phyloP scores from a whole-genome alignment of 805 yeast genomes.

The Phaffomyces opuntiae region DNA sequence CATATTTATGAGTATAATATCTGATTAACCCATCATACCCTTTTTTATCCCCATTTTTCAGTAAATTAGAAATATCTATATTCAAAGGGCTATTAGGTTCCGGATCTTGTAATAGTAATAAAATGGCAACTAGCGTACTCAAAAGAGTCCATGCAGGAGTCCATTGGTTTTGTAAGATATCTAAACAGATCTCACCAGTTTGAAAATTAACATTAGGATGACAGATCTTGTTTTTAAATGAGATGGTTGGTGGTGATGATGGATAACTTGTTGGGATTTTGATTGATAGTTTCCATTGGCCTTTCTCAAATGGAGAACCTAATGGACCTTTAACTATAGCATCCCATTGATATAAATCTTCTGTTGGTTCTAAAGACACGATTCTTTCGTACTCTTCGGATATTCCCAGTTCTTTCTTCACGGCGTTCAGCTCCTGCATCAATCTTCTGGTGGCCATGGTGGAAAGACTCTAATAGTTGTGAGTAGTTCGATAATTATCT shows the following conservation, averaged over 20 bases:
- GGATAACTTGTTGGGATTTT: constrained; percentile 47
- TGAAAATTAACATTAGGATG: constrained; percentile 43
- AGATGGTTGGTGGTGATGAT: constrained; percentile 46
- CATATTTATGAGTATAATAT: constrained; percentile 29
- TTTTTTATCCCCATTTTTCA: constrained; percentile 37
- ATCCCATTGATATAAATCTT: constrained; percentile 44
- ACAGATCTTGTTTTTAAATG: constrained; percentile 35
- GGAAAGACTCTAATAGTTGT: too few species aligned
- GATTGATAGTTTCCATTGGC: constrained; percentile 44
- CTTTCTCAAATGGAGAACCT: constrained; percentile 45
- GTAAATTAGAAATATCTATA: constrained; percentile 58
- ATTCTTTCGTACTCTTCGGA: constrained; percentile 26
- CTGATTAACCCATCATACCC: constrained; percentile 38
- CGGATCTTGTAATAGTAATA: constrained; percentile 52
- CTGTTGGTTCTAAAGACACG: constrained; percentile 37
- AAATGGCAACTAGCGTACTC: constrained; percentile 48
- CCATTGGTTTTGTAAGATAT: constrained; percentile 56
- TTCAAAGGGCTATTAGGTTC: constrained; percentile 69
- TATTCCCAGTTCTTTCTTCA: constrained; percentile 24
- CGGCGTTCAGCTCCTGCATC: constrained; percentile 28
- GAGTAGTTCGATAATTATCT: too few species aligned
- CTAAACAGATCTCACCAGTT: constrained; percentile 68
- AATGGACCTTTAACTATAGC: constrained; percentile 45
- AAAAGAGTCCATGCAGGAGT: constrained; percentile 68
- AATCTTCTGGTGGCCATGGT: constrained; percentile 27